Conservation (phyloP, 2,329 filamentous ascomycete genomes). For the Rutstroemia sp. region DNA sequence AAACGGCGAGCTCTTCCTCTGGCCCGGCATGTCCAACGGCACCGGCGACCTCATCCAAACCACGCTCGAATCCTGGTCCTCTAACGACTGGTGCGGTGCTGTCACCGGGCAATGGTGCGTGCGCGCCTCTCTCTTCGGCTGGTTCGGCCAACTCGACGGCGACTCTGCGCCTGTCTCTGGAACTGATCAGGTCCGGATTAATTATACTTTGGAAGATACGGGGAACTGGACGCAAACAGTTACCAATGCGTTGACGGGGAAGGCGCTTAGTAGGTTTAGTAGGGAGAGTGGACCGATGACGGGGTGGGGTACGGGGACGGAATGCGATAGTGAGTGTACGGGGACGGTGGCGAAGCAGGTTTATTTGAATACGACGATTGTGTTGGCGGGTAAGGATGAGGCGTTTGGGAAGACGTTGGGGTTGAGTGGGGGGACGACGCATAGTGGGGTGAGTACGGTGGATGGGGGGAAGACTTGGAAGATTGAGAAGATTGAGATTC, state of each 20-base stretch:
- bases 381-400: conserved; percentile 29
- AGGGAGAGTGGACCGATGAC: conserved; percentile 34
- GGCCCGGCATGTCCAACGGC: conserved; percentile 39
- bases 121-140: conserved; percentile 34
- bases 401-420: conserved; percentile 27
- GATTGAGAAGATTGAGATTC: conserved; percentile 31
- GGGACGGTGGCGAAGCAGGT: conserved; percentile 34
- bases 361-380: conserved; percentile 35
- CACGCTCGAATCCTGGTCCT: conserved; percentile 35
- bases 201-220: conserved; percentile 22
- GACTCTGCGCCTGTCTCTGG: conserved; percentile 20
- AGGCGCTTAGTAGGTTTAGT: conserved; percentile 30
- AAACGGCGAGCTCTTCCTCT: conserved; percentile 35
- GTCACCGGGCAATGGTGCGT: conserved; percentile 35
- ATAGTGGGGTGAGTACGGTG: conserved; percentile 29
- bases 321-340: conserved; percentile 33
- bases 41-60: conserved; percentile 37
- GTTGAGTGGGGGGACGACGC: conserved; percentile 29
- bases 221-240: conserved; percentile 24
- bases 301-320: conserved; percentile 34
- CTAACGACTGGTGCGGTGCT: conserved; percentile 36
- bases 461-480: conserved; percentile 33
- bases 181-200: conserved; percentile 27
- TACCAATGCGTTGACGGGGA: conserved; percentile 32
- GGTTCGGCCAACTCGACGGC: conserved; percentile 34